These are phyloP conservation scores for Podospora tetraspora DNA, from an alignment of 495 filamentous ascomycete genomes.

Conservation along the genomic window DNA sequence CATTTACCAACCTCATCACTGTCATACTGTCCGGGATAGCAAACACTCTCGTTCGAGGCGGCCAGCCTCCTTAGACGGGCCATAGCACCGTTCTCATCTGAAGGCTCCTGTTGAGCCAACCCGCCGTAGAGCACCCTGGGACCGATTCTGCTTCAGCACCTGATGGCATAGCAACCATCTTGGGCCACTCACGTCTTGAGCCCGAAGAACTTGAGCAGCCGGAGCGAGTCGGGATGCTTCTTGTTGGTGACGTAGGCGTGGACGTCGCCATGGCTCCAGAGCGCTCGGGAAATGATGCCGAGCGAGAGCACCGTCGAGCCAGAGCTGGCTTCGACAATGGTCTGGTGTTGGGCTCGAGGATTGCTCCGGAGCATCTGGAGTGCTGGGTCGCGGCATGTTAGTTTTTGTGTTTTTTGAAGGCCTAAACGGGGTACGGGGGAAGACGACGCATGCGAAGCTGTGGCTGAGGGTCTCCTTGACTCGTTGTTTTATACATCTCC, in stretches of 20 bases:
- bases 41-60: constrained; percentile 33
- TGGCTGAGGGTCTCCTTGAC: background rate
- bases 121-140: constrained; percentile 51
- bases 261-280: constrained; percentile 49
- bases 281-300: constrained; percentile 50
- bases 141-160: background rate
- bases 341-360: constrained; percentile 34
- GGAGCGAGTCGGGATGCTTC: constrained; percentile 49
- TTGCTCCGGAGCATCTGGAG: constrained; percentile 46
- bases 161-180: background rate
- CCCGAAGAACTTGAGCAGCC: constrained; percentile 55
- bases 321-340: constrained; percentile 57
- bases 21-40: constrained; percentile 56
- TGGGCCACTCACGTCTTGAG: constrained; percentile 41
- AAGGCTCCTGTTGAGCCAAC: constrained; percentile 52
- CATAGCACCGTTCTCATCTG: constrained; percentile 51
- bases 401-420: background rate
- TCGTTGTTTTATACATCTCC: background rate
- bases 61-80: constrained; percentile 40
- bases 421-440: no score
- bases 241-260: constrained; percentile 58
- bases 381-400: constrained; percentile 30
- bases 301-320: constrained; percentile 59
- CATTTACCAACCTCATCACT: constrained; percentile 39
- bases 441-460: no score